Percentiles rank a stretch among this genome's conserved stretches.
Conservation (phyloP, 2,329 filamentous ascomycete genomes). For the Thelonectria olida region DNA sequence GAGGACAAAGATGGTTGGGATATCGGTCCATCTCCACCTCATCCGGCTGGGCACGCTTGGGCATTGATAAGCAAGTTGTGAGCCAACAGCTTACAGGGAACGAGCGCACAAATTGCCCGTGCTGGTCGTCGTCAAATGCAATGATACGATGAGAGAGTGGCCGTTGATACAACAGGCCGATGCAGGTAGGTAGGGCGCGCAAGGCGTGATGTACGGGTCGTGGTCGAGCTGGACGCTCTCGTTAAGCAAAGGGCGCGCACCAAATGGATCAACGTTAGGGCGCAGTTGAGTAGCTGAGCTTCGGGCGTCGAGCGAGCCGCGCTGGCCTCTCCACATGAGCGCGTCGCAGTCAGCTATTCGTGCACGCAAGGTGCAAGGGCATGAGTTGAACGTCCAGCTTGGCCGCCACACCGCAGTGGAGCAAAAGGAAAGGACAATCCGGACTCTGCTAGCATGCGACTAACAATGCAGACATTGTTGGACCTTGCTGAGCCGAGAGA, state of each 20-base stretch:
- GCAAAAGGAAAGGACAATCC: not conserved
- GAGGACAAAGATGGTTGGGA: not conserved
- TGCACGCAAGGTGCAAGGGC: not conserved
- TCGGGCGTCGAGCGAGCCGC: not conserved
- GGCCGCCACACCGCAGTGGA: constrained; percentile 1
- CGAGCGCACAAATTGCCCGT: not conserved
- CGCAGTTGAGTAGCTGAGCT: not conserved
- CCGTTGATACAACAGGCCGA: not conserved
- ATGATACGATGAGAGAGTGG: not conserved
- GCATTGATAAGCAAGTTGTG: constrained; percentile 17
- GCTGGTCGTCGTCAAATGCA: not conserved
- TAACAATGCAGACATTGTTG: constrained; percentile 19
- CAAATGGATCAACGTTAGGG: not conserved
- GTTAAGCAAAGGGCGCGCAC: not conserved
- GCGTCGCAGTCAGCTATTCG: no score
- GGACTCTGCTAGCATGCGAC: constrained; percentile 11
- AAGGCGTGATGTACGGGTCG: not conserved
- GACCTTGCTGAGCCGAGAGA: constrained; percentile 25
- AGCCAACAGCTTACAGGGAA: not conserved
- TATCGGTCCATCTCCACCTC: not conserved
- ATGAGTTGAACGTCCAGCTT: not conserved
- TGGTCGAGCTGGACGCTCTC: not conserved
- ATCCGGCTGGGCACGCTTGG: not conserved
- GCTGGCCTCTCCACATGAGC: no score
- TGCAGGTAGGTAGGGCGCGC: not conserved